These are phyloP conservation scores for Rubroshorea leprosula DNA, from an alignment of 345 rosid genomes.

Conservation along the genomic window DNA sequence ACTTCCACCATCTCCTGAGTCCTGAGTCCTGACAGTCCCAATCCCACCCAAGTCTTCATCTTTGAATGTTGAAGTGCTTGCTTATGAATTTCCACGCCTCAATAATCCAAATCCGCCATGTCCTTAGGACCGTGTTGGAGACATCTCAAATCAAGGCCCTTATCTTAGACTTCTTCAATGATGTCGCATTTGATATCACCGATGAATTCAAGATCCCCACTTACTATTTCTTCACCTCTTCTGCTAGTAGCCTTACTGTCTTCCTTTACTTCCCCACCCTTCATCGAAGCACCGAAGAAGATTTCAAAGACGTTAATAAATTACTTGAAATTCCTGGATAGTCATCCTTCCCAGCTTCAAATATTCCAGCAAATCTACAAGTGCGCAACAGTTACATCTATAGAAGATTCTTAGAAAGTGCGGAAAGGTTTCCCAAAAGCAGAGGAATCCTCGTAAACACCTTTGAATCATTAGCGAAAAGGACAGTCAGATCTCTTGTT, in stretches of 20 bases:
- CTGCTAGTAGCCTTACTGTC: conserved; percentile 15
- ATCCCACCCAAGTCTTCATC: too few relatives aligned
- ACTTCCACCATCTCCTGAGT: too few relatives aligned
- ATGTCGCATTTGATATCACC: conserved; percentile 17
- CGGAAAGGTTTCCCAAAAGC: conserved; percentile 17
- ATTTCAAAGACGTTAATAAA: conserved; percentile 20
- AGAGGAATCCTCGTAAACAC: conserved; percentile 51
- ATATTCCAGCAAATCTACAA: not conserved
- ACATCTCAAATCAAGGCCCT: conserved; percentile 9
- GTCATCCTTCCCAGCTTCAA: not conserved
- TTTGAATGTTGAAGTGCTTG: too few relatives aligned
- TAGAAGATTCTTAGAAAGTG: conserved; percentile 11
- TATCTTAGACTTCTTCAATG: conserved; percentile 26
- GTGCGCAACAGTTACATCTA: not conserved
- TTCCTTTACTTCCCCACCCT: conserved; percentile 17
- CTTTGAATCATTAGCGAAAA: conserved; percentile 42
- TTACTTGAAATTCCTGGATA: not conserved
- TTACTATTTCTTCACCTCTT: conserved; percentile 23
- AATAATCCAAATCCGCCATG: too few relatives aligned
- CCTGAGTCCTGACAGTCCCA: too few relatives aligned
- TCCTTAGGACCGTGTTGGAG: too few relatives aligned
- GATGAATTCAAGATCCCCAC: conserved; percentile 18
- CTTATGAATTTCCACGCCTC: too few relatives aligned
- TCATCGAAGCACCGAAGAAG: conserved; percentile 3
- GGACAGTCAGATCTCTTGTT: conserved; percentile 29